Base-by-base conservation (phyloP, 805 yeast genomes). In the Suhomyces vadensis region DNA sequence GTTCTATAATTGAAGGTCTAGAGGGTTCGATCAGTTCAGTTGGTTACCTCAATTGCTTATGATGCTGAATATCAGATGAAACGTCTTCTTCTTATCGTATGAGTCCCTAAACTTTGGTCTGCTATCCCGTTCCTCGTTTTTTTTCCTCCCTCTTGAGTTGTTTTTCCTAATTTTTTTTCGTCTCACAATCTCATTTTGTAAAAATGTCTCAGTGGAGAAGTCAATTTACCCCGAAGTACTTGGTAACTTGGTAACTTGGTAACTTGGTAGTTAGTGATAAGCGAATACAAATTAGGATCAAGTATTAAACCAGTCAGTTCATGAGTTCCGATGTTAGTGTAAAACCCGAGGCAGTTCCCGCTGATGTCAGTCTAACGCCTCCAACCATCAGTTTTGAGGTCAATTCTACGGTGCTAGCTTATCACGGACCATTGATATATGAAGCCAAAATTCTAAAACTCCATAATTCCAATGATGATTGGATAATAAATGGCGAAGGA, bases 341-440 rank as follows among this genome's bases (percentile, higher is more conserved):
- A 14, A 36, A 22, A 8, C 14, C 39, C 39, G 27, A 36, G 13
- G 4, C 27, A 13, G 22, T 6, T 25, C 6, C 39, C 9, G 19
- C 22, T 35, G 31, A 39, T 16, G 21, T 22, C 13, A 31, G 16
- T 14, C 13, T 19, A 13, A 6, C n/a, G 24, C 24, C 24, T 20
- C 23, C 14, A 14, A 17, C 21, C 7, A n/a, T n/a, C n/a, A n/a
- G n/a, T n/a, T 58, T 54, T 38, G 50, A 50, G 33, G 58, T 60
- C 4, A 65, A 65, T 36, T 52, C 57, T 9, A 50, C 52, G 22
- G 74, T 71, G 10, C 69, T 88, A 54, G 96, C 96, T 1, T 91
- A 78, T 64, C 97, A 91, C 60, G 97, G 97, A 0, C 95, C 96
- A 1, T 65, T 91, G 50, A 75, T 91, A 7, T 91, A 91, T 59